Percentiles rank a stretch among this genome's conserved stretches.
Conservation (phyloP, 495 filamentous ascomycete genomes). For the Parachaetomium inaequale region DNA sequence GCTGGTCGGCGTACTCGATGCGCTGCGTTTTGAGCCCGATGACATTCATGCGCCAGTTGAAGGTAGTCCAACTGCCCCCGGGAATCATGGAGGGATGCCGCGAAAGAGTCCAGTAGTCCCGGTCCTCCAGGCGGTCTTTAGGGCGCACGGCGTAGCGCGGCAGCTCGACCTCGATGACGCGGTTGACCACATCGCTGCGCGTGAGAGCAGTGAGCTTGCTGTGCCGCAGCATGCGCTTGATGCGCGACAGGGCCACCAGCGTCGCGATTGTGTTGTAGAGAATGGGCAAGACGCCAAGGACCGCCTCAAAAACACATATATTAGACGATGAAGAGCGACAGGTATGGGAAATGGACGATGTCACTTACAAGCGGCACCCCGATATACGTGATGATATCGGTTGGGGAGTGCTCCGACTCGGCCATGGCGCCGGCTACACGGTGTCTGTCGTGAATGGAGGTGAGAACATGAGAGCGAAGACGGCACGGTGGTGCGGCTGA, state of each 20-base stretch:
- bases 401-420: conserved; percentile 24
- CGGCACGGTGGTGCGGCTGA: not conserved
- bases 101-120: conserved; percentile 54
- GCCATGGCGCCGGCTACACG: conserved; percentile 9
- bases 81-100: conserved; percentile 47
- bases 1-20: conserved; percentile 61
- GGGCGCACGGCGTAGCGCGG: conserved; percentile 61
- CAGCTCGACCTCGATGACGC: conserved; percentile 63
- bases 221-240: conserved; percentile 53
- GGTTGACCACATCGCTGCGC: conserved; percentile 58
- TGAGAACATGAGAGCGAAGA: not conserved
- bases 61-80: conserved; percentile 60
- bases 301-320: conserved; percentile 37
- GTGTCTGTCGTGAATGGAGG: not conserved
- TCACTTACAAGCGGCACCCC: conserved; percentile 51
- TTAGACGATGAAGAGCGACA: not conserved
- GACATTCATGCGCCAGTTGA: conserved; percentile 60
- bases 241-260: conserved; percentile 52
- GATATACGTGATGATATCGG: conserved; percentile 51
- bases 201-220: conserved; percentile 54
- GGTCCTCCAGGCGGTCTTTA: conserved; percentile 50
- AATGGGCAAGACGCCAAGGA: conserved; percentile 65
- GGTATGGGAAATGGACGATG: too few species aligned
- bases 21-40: conserved; percentile 59
- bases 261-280: conserved; percentile 57